phyloP scores from a whole-genome alignment of 2,329 filamentous ascomycete species.

The Thielaviopsis populi region DNA sequence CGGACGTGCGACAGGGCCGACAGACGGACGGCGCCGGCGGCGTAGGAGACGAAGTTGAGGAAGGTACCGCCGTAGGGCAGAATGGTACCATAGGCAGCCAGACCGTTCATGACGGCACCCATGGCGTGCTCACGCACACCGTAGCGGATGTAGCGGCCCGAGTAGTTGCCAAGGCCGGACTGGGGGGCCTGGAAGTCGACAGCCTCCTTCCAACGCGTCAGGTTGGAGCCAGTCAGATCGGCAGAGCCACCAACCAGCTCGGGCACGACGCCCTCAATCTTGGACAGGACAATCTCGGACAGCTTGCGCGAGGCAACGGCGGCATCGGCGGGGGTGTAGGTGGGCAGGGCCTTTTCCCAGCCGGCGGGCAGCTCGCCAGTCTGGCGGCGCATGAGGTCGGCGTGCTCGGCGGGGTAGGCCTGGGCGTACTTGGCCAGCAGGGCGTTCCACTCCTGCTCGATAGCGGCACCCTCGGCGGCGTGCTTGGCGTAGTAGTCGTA shows the following conservation, averaged over 20 bases:
- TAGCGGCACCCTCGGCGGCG: slow-evolving; percentile 69
- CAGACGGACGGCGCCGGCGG: slow-evolving; percentile 84
- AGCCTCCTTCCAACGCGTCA: slow-evolving; percentile 94
- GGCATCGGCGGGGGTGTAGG: slow-evolving; percentile 72
- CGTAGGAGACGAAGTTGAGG: slow-evolving; percentile 98
- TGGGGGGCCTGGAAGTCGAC: slow-evolving; percentile 92
- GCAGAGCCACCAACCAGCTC: slow-evolving; percentile 93
- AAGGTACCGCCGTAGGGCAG: slow-evolving; percentile 93
- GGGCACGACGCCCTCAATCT: slow-evolving; percentile 67
- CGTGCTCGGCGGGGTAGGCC: slow-evolving; percentile 63
- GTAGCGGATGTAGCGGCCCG: slow-evolving; percentile 82
- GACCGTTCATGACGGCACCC: slow-evolving; percentile 88
- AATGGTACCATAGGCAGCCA: slow-evolving; percentile 87
- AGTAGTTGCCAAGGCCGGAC: slow-evolving; percentile 73
- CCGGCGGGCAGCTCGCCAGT: slow-evolving; percentile 77
- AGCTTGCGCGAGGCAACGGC: slow-evolving; percentile 91
- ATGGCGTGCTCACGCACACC: slow-evolving; percentile 87
- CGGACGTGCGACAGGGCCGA: slow-evolving; percentile 84
- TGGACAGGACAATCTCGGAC: slow-evolving; percentile 82
- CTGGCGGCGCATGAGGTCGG: slow-evolving; percentile 68
- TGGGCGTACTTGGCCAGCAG: slow-evolving; percentile 73
- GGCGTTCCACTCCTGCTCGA: slow-evolving; percentile 90
- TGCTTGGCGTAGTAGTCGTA: slow-evolving; percentile 84
- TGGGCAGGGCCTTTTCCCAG: slow-evolving; percentile 87
- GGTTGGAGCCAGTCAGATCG: slow-evolving; percentile 95